Evolutionary conservation across 768 basidiomycete species (phyloP).

Genomic region (Lactarius hengduanensis): DNA sequence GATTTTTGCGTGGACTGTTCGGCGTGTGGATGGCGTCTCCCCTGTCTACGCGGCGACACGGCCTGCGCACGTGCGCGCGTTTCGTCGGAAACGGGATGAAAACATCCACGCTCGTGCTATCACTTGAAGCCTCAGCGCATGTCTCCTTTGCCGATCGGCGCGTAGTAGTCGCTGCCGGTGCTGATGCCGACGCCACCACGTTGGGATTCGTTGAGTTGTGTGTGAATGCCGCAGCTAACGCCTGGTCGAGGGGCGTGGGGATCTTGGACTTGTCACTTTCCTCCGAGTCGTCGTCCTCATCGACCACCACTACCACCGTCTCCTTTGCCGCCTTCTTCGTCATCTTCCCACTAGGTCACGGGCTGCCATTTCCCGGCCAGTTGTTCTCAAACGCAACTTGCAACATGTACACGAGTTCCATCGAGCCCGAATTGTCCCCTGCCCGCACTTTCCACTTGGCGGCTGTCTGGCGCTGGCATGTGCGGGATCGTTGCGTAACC

Average conservation of each 20-base stretch:
- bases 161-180: background rate
- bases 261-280: background rate
- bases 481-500: background rate
- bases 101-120: background rate
- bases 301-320: background rate
- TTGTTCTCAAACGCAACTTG: constrained; percentile 18
- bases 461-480: background rate
- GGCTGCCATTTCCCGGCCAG: background rate
- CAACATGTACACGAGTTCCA: background rate
- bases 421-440: constrained; percentile 4
- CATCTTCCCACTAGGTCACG: background rate
- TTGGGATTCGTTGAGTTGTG: constrained; percentile 16
- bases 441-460: background rate
- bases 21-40: background rate
- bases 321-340: background rate
- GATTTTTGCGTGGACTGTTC: background rate
- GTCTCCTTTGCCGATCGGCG: background rate
- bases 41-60: background rate
- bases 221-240: constrained; percentile 16
- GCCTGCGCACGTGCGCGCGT: no score
- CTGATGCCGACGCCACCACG: background rate
- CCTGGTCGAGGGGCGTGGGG: background rate
- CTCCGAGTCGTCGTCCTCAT: background rate
- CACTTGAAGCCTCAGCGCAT: background rate
- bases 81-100: background rate